Percentiles rank a stretch among this genome's conserved stretches.
These are phyloP conservation scores for Trichoderma sp. DNA, from an alignment of 2,329 filamentous ascomycete genomes.

Conservation along the genomic window DNA sequence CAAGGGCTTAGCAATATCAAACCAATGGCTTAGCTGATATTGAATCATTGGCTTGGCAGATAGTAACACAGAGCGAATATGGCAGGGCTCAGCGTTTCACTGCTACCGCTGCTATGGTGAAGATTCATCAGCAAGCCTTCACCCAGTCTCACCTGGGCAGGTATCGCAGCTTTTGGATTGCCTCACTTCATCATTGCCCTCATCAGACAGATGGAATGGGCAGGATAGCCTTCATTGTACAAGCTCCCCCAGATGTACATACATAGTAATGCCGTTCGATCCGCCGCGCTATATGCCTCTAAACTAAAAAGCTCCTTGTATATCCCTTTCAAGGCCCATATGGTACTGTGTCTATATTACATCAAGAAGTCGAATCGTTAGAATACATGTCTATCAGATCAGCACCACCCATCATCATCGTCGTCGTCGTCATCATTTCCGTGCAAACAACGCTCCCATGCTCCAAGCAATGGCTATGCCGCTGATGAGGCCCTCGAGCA, in stretches of 20 bases:
- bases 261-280: conserved; percentile 6
- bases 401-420: conserved; percentile 28
- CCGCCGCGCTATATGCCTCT: conserved; percentile 16
- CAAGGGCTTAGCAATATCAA: neutral
- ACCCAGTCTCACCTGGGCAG: neutral
- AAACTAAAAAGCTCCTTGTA: conserved; percentile 22
- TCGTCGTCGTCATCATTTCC: conserved; percentile 37
- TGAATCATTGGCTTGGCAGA: no score
- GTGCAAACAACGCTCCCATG: conserved; percentile 53
- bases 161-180: no score
- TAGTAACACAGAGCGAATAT: no score
- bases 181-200: neutral
- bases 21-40: neutral
- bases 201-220: neutral
- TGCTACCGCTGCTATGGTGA: neutral
- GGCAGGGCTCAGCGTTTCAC: no score
- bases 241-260: neutral
- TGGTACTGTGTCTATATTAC: conserved; percentile 29
- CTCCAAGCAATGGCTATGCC: conserved; percentile 65
- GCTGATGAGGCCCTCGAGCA: conserved; percentile 65
- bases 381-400: conserved; percentile 25
- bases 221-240: conserved; percentile 6
- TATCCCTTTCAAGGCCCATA: conserved; percentile 21
- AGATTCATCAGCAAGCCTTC: neutral
- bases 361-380: conserved; percentile 28